Base-by-base conservation (phyloP, 2,329 filamentous ascomycete genomes). In the Cercospora zeae-maydis region DNA sequence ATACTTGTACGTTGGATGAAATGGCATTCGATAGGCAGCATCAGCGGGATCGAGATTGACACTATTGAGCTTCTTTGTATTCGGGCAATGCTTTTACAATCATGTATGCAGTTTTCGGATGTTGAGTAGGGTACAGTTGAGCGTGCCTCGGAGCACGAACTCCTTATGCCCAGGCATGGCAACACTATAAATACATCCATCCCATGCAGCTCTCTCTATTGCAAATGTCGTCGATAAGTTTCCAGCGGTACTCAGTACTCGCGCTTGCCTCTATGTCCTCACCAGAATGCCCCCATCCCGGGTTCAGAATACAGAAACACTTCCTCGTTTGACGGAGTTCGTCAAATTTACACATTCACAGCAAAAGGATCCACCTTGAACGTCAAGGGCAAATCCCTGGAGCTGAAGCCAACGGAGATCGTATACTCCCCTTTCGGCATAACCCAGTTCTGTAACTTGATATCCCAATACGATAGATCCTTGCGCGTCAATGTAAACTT, bases 381-480 rank as follows among this genome's bases (percentile, higher is more conserved):
- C 37, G 42, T 58, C 37, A 59, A 9, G 1, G 52, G 51, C 49
- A 64, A 54, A 53, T 74, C 66, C 47, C 56, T 62, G 33, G 65
- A 69, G 13, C 67, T 70, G 13, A 73, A 75, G 0, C 75, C 75
- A 45, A 76, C 24, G 36, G 51, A 64, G 5, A 75, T 64, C 34
- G 55, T 69, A 53, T 74, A 76, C 14, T 70, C 67, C 1, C 75
- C 75, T 37, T 66, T 62, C 1, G 75, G 75, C 63, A 75, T 52
- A 14, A 76, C 65, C 75, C 75, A 77, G 53, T 75, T 75, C 71
- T 76, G 73, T 37, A 61, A 27, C 51, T 71, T 70, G 4, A 73
- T 68, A 58, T 75, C 74, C 75, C 75, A 77, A 47, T 72, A 76
- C 58, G 71, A 74, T 7, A 76, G 58, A 65, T 77, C 75, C 24